Percentiles rank a stretch among this genome's conserved stretches.
These are phyloP conservation scores for Chaetoceros muelleri DNA, from an alignment of 108 stramenopile species.

Conservation along the genomic window DNA sequence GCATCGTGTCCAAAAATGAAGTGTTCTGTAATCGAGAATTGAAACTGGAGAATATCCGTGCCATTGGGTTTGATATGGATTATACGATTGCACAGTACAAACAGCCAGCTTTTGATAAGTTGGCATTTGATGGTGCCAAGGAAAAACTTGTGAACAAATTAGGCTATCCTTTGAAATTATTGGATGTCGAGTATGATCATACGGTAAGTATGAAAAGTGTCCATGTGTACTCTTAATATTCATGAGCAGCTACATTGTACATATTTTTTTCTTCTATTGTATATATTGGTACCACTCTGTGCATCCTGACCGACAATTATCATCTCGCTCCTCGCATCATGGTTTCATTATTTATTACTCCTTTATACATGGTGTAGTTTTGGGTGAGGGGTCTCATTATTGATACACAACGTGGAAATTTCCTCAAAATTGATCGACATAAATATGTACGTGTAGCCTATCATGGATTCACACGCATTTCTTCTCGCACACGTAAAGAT, in stretches of 20 bases:
- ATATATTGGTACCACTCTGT: not conserved
- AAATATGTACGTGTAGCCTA: constrained; percentile 91
- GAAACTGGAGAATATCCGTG: constrained; percentile 60
- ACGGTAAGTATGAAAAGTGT: constrained; percentile 12
- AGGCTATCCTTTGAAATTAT: constrained; percentile 78
- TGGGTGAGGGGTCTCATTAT: constrained; percentile 89
- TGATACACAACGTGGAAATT: constrained; percentile 90
- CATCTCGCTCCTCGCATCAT: not conserved
- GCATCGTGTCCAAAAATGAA: constrained; percentile 37
- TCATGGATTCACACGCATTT: constrained; percentile 77
- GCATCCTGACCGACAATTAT: not conserved
- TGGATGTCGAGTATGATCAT: constrained; percentile 82
- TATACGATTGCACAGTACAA: constrained; percentile 92
- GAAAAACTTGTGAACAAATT: constrained; percentile 79
- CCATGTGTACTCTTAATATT: not conserved
- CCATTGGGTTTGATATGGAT: constrained; percentile 89
- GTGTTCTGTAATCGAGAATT: constrained; percentile 94
- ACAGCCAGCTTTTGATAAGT: constrained; percentile 81
- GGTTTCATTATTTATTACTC: too few species aligned
- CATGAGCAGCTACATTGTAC: not conserved
- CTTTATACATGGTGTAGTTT: constrained; percentile 12
- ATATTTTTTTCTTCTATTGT: not conserved
- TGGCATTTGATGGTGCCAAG: constrained; percentile 93
- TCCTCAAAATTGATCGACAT: constrained; percentile 92
- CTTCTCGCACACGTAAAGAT: constrained; percentile 55